A percentile compares a stretch with the other conserved stretches of the same genome.
Conservation (phyloP, 257 asterid species). For the Solanum megistacrolobum region DNA sequence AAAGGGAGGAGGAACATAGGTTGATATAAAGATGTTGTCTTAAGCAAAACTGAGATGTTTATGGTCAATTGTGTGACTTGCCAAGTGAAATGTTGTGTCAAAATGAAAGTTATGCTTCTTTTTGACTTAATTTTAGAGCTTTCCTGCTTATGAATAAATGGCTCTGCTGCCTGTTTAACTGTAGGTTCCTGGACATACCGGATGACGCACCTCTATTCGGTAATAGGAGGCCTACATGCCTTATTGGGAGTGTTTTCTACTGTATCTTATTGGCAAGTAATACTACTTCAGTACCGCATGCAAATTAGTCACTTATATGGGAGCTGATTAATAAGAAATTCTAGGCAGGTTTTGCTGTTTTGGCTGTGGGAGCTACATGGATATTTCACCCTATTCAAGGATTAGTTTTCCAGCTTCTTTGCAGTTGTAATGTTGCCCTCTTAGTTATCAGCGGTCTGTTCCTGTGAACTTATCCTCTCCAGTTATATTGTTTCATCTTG, state of each 20-base stretch:
- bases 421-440: conserved; percentile 75
- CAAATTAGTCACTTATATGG: conserved; percentile 2
- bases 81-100: neutral
- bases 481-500: neutral
- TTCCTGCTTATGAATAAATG: neutral
- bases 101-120: neutral
- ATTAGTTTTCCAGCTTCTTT: conserved; percentile 53
- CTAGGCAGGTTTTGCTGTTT: conserved; percentile 92
- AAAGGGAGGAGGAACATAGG: neutral
- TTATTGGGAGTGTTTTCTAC: conserved; percentile 66
- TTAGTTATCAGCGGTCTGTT: conserved; percentile 59
- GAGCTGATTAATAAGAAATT: conserved; percentile 31
- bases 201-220: conserved; percentile 94
- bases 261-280: conserved; percentile 77
- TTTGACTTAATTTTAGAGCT: neutral
- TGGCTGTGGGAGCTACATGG: conserved; percentile 78
- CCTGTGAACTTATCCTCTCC: conserved; percentile 3
- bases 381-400: conserved; percentile 46
- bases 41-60: neutral
- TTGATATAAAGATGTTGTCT: neutral
- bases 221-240: conserved; percentile 72
- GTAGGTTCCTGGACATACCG: conserved; percentile 83
- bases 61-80: neutral
- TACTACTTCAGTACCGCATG: neutral
- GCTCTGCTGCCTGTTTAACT: neutral